Evolutionary conservation across 495 filamentous ascomycete genomes (phyloP).

Genomic region (Acidomyces sp.): DNA sequence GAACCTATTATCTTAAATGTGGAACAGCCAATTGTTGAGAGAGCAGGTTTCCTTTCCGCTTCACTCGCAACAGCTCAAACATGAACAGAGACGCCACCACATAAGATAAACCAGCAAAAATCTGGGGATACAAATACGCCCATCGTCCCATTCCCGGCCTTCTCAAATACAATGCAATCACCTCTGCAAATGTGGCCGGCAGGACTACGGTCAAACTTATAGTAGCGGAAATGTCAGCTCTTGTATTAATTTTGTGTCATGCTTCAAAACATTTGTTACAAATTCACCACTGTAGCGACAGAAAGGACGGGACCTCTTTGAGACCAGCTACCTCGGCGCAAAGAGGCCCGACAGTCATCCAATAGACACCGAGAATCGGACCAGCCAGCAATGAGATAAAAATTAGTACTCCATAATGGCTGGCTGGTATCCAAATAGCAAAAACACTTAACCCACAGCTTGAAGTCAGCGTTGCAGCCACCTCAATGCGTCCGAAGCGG

Average conservation of each 20-base stretch:
- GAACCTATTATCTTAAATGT: no score
- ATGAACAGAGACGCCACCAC: conserved; percentile 7
- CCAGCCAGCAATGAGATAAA: conserved; percentile 31
- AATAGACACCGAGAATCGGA: conserved; percentile 54
- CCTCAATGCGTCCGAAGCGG: conserved; percentile 49
- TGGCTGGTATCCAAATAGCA: conserved; percentile 56
- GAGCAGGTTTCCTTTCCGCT: conserved; percentile 3
- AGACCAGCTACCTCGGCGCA: conserved; percentile 66
- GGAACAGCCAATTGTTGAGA: conserved; percentile 3
- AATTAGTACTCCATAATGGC: conserved; percentile 41
- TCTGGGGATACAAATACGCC: conserved; percentile 47
- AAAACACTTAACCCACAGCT: conserved; percentile 45
- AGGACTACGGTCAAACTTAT: conserved; percentile 52
- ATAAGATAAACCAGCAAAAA: conserved; percentile 42
- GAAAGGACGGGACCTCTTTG: conserved; percentile 51
- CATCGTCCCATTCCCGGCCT: conserved; percentile 27
- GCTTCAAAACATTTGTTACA: background rate
- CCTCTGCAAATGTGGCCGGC: conserved; percentile 53
- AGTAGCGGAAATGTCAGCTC: conserved; percentile 59
- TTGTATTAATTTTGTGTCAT: background rate
- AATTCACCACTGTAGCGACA: conserved; percentile 29
- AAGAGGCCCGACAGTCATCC: conserved; percentile 56
- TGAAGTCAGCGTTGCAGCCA: conserved; percentile 46
- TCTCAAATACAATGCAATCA: conserved; percentile 51
- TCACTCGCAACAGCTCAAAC: conserved; percentile 13